Evolutionary conservation across 352 stramenopile genomes (phyloP).

Genomic region (Globisporangium polare): DNA sequence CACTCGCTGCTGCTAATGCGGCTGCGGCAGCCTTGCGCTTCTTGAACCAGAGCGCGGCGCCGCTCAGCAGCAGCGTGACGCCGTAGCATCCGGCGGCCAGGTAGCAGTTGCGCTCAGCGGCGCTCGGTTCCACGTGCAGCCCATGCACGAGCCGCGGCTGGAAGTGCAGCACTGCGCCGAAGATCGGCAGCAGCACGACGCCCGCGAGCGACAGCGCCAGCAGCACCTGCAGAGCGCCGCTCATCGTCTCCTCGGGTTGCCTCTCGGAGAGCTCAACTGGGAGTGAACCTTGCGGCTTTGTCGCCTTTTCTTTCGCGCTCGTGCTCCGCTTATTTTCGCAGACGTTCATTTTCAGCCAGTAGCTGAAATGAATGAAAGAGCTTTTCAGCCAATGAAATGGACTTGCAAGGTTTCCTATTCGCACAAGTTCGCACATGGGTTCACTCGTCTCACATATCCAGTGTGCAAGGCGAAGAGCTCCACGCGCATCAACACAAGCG

Average conservation of each 20-base stretch:
- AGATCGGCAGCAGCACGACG: constrained; percentile 43
- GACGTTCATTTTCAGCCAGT: background rate
- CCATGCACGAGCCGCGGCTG: constrained; percentile 59
- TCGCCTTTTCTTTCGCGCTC: background rate
- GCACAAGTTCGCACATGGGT: background rate
- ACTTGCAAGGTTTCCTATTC: background rate
- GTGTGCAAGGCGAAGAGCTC: too few species aligned
- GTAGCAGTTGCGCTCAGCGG: constrained; percentile 63
- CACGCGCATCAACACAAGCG: background rate
- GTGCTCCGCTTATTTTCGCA: too few species aligned
- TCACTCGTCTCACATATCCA: background rate
- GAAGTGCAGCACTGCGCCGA: constrained; percentile 52
- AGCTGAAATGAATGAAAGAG: background rate
- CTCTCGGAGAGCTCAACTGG: background rate
- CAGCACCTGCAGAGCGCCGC: constrained; percentile 29
- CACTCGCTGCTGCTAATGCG: background rate
- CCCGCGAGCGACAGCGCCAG: constrained; percentile 51
- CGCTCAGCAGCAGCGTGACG: constrained; percentile 34
- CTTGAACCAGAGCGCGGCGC: constrained; percentile 15
- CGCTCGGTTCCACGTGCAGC: constrained; percentile 32
- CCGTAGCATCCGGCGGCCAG: constrained; percentile 47
- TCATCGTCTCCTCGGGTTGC: constrained; percentile 12
- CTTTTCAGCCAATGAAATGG: too few species aligned
- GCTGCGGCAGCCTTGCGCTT: constrained; percentile 1
- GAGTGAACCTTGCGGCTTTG: too few species aligned